These are phyloP conservation scores for Raphidocelis subcapitata DNA, from an alignment of 139 green algal genomes.

Conservation along the genomic window DNA sequence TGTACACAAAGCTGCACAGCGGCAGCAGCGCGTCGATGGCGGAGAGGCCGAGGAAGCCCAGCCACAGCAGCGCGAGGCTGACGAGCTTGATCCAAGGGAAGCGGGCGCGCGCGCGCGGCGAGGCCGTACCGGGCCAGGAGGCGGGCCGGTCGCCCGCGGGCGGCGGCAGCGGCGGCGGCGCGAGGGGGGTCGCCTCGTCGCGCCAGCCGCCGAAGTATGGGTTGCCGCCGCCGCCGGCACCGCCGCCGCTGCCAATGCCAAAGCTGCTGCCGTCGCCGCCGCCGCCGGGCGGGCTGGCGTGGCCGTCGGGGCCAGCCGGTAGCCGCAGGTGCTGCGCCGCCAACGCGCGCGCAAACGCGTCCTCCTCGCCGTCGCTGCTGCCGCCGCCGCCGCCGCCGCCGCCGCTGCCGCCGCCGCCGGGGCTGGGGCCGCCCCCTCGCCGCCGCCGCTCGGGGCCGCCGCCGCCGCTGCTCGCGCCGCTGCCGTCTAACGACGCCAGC, in stretches of 20 bases:
- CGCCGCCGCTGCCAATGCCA: no score
- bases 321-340: not conserved
- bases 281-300: not conserved
- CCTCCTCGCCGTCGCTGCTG: not conserved
- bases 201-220: no score
- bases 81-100: conserved; percentile 24
- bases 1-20: conserved; percentile 21
- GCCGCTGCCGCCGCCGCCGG: no score
- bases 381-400: no score
- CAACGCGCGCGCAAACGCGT: not conserved
- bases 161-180: no score
- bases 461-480: not conserved
- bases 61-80: conserved; percentile 15
- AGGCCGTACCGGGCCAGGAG: no score
- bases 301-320: no score
- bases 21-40: conserved; percentile 10
- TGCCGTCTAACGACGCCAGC: not conserved
- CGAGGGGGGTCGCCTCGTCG: no score
- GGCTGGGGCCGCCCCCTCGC: no score
- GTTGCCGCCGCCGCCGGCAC: not conserved
- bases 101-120: no score
- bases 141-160: no score
- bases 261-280: not conserved
- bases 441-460: not conserved
- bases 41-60: conserved; percentile 9